phyloP scores from a whole-genome alignment of 2,329 filamentous ascomycete genomes.

The Penicillium brasilianum region DNA sequence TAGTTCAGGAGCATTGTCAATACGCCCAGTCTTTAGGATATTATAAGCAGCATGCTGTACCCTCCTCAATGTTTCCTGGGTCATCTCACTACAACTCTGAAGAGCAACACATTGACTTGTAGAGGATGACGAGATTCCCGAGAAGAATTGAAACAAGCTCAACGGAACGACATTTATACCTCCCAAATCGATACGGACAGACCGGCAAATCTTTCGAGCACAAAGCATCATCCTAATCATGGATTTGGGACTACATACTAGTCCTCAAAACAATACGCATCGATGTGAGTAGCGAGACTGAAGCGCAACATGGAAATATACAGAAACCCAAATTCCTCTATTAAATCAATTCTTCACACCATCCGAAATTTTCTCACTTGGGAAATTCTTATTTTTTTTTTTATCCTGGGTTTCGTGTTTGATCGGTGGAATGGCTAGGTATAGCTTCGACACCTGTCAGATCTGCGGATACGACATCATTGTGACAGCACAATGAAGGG shows the following conservation, averaged over 20 bases:
- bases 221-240: neutral
- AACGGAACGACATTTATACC: neutral
- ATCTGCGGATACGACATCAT: conserved; percentile 5
- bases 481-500: neutral
- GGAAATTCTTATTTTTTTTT: neutral
- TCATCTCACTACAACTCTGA: no score
- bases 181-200: neutral
- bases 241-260: neutral
- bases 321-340: neutral
- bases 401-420: neutral
- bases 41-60: no score
- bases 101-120: no score
- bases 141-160: no score
- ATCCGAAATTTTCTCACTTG: neutral
- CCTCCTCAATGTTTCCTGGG: no score
- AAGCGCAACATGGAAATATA: neutral
- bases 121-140: no score
- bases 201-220: neutral
- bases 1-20: no score
- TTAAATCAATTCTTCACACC: neutral
- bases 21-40: no score
- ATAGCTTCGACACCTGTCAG: conserved; percentile 5
- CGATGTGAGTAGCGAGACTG: neutral
- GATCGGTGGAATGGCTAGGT: neutral
- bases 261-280: no score